A percentile compares a stretch with the other conserved stretches of the same genome.
These are phyloP conservation scores for Ascochyta fabae DNA, from an alignment of 2,329 filamentous ascomycete species.

Conservation along the genomic window DNA sequence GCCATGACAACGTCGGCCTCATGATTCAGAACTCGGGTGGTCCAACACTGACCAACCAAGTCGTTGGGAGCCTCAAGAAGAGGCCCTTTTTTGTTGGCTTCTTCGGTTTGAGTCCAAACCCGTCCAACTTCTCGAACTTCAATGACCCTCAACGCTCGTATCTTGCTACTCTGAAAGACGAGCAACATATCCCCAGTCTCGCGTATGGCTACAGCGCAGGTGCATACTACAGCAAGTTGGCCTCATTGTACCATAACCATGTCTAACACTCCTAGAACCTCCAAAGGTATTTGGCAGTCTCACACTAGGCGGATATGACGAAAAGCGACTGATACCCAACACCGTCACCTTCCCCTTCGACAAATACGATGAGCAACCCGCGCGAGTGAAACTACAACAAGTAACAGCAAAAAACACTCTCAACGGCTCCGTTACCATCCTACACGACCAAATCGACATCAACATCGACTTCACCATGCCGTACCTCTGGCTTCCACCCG, in stretches of 20 bases:
- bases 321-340: conserved; percentile 32
- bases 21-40: conserved; percentile 39
- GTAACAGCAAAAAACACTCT: conserved; percentile 30
- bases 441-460: conserved; percentile 11
- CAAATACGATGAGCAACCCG: conserved; percentile 17
- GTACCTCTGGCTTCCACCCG: conserved; percentile 39
- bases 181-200: background rate
- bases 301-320: conserved; percentile 52
- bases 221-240: background rate
- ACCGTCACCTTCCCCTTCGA: conserved; percentile 32
- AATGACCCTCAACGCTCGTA: conserved; percentile 20
- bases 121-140: conserved; percentile 58
- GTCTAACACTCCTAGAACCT: background rate
- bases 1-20: conserved; percentile 24
- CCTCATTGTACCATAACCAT: background rate
- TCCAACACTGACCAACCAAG: conserved; percentile 15
- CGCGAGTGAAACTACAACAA: background rate
- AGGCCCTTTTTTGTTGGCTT: conserved; percentile 24
- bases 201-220: conserved; percentile 2
- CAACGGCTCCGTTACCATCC: conserved; percentile 30
- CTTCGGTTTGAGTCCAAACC: conserved; percentile 53
- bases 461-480: conserved; percentile 50
- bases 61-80: conserved; percentile 22
- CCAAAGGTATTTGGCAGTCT: conserved; percentile 34
- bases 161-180: conserved; percentile 18